These are phyloP conservation scores for Nakazawaea pomicola DNA, from an alignment of 805 yeast species.

Conservation along the genomic window DNA sequence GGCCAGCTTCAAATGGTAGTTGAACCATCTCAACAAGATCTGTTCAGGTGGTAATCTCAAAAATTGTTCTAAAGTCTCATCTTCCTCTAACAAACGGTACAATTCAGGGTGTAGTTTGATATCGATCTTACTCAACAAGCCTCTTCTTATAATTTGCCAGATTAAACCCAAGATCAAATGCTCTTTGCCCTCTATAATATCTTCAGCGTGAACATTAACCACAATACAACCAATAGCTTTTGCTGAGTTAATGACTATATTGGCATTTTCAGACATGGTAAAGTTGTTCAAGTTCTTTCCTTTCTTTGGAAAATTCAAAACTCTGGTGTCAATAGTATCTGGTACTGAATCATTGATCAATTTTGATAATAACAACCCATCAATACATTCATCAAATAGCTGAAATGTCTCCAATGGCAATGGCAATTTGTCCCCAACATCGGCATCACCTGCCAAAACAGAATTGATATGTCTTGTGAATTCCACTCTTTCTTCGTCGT, in stretches of 20 bases:
- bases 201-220: constrained; percentile 95
- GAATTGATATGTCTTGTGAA: constrained; percentile 94
- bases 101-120: constrained; percentile 95
- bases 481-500: constrained; percentile 94
- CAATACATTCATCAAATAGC: constrained; percentile 93
- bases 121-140: constrained; percentile 89
- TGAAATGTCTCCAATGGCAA: constrained; percentile 93
- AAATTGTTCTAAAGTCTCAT: constrained; percentile 95
- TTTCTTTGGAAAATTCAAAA: constrained; percentile 79
- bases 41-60: constrained; percentile 97
- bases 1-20: constrained; percentile 91
- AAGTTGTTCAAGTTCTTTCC: constrained; percentile 84
- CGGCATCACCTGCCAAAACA: constrained; percentile 83
- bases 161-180: constrained; percentile 87
- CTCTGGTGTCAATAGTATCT: constrained; percentile 97
- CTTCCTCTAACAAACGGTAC: constrained; percentile 90
- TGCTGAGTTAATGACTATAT: constrained; percentile 96
- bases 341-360: constrained; percentile 97
- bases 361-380: constrained; percentile 88
- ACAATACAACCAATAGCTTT: constrained; percentile 98
- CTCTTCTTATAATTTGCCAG: constrained; percentile 98
- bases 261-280: constrained; percentile 95
- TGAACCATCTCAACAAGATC: constrained; percentile 94
- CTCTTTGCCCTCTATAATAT: constrained; percentile 89
- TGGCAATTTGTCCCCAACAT: constrained; percentile 81